A percentile compares a stretch with the other conserved stretches of the same genome.
Conservation (phyloP, 2,329 filamentous ascomycete species). For the Colletotrichum destructivum region DNA sequence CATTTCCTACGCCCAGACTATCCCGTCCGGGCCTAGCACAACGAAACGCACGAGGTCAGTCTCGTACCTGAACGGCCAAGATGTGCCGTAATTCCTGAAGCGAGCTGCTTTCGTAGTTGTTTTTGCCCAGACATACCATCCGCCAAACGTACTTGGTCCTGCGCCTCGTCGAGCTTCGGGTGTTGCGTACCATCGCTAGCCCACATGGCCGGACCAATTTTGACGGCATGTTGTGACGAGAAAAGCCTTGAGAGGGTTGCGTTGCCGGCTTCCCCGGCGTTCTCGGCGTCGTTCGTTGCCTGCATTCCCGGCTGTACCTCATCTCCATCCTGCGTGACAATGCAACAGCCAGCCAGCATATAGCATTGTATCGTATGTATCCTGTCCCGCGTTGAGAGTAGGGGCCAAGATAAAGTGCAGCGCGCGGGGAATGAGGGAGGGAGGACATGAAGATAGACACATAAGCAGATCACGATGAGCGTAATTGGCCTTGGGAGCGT, state of each 20-base stretch:
- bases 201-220: background rate
- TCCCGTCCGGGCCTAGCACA: constrained; percentile 25
- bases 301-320: background rate
- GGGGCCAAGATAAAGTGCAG: background rate
- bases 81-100: background rate
- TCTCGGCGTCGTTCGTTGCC: background rate
- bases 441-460: background rate
- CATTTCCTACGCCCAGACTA: constrained; percentile 17
- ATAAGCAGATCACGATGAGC: background rate
- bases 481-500: background rate
- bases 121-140: background rate
- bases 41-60: background rate
- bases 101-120: background rate
- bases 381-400: background rate
- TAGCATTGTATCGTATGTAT: no score
- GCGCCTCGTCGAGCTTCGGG: background rate
- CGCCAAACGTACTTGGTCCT: background rate
- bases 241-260: background rate
- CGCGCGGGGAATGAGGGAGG: constrained; percentile 13
- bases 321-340: constrained; percentile 6
- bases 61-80: background rate
- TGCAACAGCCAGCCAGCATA: background rate
- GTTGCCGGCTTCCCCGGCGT: background rate
- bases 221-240: background rate
- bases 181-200: background rate